These are phyloP conservation scores for Erysimum cheiranthoides DNA, from an alignment of 345 rosid genomes.

Conservation along the genomic window DNA sequence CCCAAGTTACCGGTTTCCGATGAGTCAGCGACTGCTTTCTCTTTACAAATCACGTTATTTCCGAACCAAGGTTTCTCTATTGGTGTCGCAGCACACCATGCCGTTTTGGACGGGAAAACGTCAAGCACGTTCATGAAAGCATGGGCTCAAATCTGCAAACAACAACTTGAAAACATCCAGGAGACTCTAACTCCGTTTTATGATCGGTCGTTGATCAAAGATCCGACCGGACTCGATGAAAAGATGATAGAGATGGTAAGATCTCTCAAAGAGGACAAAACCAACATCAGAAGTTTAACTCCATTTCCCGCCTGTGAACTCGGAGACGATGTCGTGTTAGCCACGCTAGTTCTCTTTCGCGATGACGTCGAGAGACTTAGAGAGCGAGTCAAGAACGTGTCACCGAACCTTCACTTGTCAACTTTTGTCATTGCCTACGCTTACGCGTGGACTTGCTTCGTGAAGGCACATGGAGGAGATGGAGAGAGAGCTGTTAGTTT, in stretches of 20 bases:
- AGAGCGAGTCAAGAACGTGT: slow-evolving; percentile 27
- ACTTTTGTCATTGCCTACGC: slow-evolving; percentile 50
- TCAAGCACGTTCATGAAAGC: slow-evolving; percentile 42
- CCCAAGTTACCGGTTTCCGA: slow-evolving; percentile 35
- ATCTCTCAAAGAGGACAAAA: slow-evolving; percentile 4
- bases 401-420: slow-evolving; percentile 34
- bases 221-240: slow-evolving; percentile 29
- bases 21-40: slow-evolving; percentile 15
- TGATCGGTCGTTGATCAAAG: slow-evolving; percentile 38
- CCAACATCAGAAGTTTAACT: slow-evolving; percentile 35
- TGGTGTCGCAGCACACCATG: slow-evolving; percentile 42
- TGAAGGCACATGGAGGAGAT: slow-evolving; percentile 41
- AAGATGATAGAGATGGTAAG: slow-evolving; percentile 21
- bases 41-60: slow-evolving; percentile 50
- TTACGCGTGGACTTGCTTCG: slow-evolving; percentile 41
- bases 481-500: slow-evolving; percentile 16
- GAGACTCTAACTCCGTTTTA: slow-evolving; percentile 38
- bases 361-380: slow-evolving; percentile 43
- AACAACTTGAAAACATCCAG: slow-evolving; percentile 17
- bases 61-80: slow-evolving; percentile 46
- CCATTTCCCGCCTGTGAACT: neutral
- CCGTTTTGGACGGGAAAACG: slow-evolving; percentile 43
- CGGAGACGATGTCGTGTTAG: slow-evolving; percentile 31
- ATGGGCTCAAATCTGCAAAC: slow-evolving; percentile 49
- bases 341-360: slow-evolving; percentile 41